Evolutionary conservation across 441 rosid species (phyloP), one percentile per base, ranked within the genome.

Genomic region (Erodium trifolium): DNA sequence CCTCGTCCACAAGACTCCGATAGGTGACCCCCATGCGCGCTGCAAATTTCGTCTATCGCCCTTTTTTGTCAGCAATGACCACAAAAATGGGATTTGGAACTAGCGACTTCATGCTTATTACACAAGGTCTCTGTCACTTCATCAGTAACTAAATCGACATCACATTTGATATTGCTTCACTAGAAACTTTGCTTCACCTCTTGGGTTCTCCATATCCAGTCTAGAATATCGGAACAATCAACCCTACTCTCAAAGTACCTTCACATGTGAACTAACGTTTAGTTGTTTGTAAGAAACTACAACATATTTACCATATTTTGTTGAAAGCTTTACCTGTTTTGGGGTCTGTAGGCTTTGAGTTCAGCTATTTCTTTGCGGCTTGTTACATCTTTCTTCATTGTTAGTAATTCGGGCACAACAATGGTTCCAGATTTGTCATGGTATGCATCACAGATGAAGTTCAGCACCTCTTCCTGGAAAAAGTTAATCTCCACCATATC

Each of bases 161-260:
- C 27, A 23, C 27, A 23, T 23, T 23, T 23, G 27, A 23, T 23
- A 23, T 23, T 23, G 27, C 27, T 51, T 51, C 41, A 16, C 35
- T 3, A 29, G 10, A 68, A 63, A 79, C 75, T 65, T 67, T 60
- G 77, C 75, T 69, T 73, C 76, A 68, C 63, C 80, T 53, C 80
- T 71, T 87, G 83, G 69, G 68, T 81, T 66, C 72, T 79, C 69
- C 76, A 66, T 73, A 89, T 80, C 96, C 97, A 89, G 71, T 89
- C 91, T 16, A 92, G 79, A 45, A 92, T 79, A 55, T 83, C 77
- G 11, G 81, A 82, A 73, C 97, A 92, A 63, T 92, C 92, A 72
- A 81, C 83, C 0, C 85, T 79, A 59, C 80, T 69, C 29, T 83
- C 65, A 37, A 92, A 92, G 80, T 77, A 84, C 89, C 98, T 92